These are phyloP conservation scores for Trichoderma sp. DNA, from an alignment of 2,329 filamentous ascomycete genomes.

Conservation along the genomic window DNA sequence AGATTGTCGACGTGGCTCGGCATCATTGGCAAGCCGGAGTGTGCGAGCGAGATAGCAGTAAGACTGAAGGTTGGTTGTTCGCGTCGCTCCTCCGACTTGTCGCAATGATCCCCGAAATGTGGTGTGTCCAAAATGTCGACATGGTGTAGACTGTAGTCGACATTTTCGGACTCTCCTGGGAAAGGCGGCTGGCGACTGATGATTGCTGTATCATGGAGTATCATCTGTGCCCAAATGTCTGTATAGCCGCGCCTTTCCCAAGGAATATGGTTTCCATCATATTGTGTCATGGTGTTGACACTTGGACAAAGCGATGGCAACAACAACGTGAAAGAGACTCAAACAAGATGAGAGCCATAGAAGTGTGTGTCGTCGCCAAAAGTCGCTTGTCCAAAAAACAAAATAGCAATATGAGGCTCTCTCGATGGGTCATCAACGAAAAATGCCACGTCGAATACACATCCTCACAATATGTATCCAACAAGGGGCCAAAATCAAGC, in stretches of 20 bases:
- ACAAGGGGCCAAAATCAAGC: neutral
- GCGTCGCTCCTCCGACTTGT: neutral
- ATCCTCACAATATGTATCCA: slow-evolving; percentile 22
- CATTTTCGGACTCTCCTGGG: neutral
- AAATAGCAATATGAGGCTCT: slow-evolving; percentile 16
- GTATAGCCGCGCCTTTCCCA: neutral
- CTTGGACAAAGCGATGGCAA: neutral
- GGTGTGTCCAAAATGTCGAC: neutral
- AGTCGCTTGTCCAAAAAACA: slow-evolving; percentile 17
- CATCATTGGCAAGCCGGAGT: slow-evolving; percentile 16
- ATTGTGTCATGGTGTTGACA: neutral
- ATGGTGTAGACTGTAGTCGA: neutral
- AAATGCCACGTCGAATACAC: slow-evolving; percentile 2
- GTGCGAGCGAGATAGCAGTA: neutral
- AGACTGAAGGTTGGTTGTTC: neutral
- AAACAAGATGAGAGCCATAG: neutral
- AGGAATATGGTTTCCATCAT: slow-evolving; percentile 11
- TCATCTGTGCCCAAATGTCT: neutral
- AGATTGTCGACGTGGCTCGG: slow-evolving; percentile 2
- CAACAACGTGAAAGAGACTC: neutral
- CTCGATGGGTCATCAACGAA: neutral
- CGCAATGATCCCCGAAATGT: slow-evolving; percentile 15
- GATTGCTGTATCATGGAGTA: neutral
- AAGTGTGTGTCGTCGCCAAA: neutral
- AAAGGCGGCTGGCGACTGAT: neutral